Evolutionary conservation across 1,284 basidiomycete genomes (phyloP).

Genomic region (Cerioporus squamosus): DNA sequence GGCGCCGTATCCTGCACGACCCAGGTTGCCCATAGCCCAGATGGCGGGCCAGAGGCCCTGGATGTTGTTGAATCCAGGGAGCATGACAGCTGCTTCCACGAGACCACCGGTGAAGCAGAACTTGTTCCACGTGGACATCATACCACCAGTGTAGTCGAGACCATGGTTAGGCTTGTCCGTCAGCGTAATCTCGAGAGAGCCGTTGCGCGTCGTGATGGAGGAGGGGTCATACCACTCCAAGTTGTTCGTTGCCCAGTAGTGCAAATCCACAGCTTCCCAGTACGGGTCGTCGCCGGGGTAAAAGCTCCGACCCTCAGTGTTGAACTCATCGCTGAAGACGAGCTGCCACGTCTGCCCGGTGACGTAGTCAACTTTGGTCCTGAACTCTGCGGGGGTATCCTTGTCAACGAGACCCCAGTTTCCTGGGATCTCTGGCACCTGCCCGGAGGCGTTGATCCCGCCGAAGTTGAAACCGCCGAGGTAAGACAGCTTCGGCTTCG

Average conservation of each 20-base stretch:
- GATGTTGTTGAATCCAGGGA: slow-evolving; percentile 75
- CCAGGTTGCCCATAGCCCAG: slow-evolving; percentile 62
- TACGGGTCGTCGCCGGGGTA: slow-evolving; percentile 68
- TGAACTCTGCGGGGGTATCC: slow-evolving; percentile 70
- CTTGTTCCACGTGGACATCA: slow-evolving; percentile 86
- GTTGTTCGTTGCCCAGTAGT: slow-evolving; percentile 69
- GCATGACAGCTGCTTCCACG: slow-evolving; percentile 69
- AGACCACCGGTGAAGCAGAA: slow-evolving; percentile 94
- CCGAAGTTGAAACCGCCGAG: slow-evolving; percentile 79
- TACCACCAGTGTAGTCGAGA: slow-evolving; percentile 76
- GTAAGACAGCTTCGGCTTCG: slow-evolving; percentile 48
- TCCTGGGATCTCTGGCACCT: slow-evolving; percentile 65
- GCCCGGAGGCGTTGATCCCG: slow-evolving; percentile 81
- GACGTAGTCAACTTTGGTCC: slow-evolving; percentile 61
- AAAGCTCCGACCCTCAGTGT: slow-evolving; percentile 82
- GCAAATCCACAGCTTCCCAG: slow-evolving; percentile 74
- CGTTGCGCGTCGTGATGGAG: slow-evolving; percentile 78
- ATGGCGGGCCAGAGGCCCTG: slow-evolving; percentile 58
- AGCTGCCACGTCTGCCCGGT: slow-evolving; percentile 60
- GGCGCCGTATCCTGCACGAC: slow-evolving; percentile 64
- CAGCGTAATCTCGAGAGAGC: slow-evolving; percentile 82
- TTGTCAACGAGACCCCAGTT: slow-evolving; percentile 77
- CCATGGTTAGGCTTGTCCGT: slow-evolving; percentile 69
- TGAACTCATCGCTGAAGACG: slow-evolving; percentile 92
- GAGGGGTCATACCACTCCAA: slow-evolving; percentile 81